A percentile compares a stretch with the other conserved stretches of the same genome.
Evolutionary conservation across 202 grass and related monocot species (phyloP).

Genomic region (Zoysia matrella): DNA sequence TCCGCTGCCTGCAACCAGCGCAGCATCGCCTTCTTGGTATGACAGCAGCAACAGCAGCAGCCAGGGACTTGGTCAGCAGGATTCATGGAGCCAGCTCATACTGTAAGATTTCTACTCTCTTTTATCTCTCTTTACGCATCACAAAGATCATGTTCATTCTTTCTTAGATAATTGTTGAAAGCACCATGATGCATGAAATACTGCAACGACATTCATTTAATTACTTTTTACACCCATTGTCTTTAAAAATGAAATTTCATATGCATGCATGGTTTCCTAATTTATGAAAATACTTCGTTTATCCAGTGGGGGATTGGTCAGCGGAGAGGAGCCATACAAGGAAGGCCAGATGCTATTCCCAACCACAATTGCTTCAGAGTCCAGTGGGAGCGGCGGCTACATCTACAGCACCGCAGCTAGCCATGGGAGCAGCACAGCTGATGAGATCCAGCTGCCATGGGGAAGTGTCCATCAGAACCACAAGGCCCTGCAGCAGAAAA

Average conservation of each 20-base stretch:
- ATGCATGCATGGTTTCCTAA: neutral
- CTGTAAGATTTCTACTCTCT: slow-evolving; percentile 51
- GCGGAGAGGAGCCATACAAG: slow-evolving; percentile 46
- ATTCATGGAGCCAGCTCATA: slow-evolving; percentile 79
- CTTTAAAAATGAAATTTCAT: neutral
- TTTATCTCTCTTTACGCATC: neutral
- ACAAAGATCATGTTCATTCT: neutral
- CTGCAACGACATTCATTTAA: neutral
- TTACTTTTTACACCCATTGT: neutral
- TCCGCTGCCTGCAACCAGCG: slow-evolving; percentile 41
- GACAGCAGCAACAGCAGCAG: slow-evolving; percentile 21
- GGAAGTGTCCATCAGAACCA: slow-evolving; percentile 41
- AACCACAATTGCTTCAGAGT: slow-evolving; percentile 38
- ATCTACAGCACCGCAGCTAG: slow-evolving; percentile 39
- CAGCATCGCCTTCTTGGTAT: slow-evolving; percentile 25
- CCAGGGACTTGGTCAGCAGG: slow-evolving; percentile 44
- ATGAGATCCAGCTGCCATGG: slow-evolving; percentile 59
- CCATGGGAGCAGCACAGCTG: slow-evolving; percentile 44
- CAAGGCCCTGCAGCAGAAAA: slow-evolving; percentile 53
- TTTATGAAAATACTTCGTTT: slow-evolving; percentile 20
- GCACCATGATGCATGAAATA: slow-evolving; percentile 21
- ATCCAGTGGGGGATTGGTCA: slow-evolving; percentile 49
- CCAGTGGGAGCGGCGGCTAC: slow-evolving; percentile 36
- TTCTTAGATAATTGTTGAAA: neutral
- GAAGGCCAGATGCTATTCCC: slow-evolving; percentile 62